Evolutionary conservation across 208 protist species (phyloP).

Genomic region (Trypanosomatidae sp.): DNA sequence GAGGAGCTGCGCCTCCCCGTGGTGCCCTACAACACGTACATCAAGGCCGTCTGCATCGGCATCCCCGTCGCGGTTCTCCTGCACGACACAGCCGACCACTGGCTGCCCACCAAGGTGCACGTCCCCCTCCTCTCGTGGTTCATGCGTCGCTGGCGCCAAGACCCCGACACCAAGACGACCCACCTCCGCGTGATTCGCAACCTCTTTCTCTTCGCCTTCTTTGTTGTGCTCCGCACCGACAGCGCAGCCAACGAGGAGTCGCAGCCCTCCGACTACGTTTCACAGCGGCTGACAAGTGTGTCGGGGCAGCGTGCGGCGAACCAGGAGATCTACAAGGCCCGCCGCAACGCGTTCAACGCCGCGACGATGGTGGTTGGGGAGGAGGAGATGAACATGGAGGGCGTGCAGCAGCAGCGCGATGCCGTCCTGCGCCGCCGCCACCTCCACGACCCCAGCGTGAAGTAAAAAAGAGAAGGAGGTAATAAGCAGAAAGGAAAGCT

Average conservation of each 20-base stretch:
- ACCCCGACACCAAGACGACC: slow-evolving; percentile 70
- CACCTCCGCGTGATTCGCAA: slow-evolving; percentile 63
- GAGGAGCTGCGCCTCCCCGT: slow-evolving; percentile 67
- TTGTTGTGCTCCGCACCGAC: slow-evolving; percentile 63
- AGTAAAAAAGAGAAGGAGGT: too few relatives aligned
- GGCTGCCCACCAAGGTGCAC: slow-evolving; percentile 75
- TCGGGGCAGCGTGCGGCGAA: slow-evolving; percentile 48
- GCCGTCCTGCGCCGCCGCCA: slow-evolving; percentile 80
- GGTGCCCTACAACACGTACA: slow-evolving; percentile 53
- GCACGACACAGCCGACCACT: slow-evolving; percentile 79
- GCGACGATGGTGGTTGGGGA: slow-evolving; percentile 67
- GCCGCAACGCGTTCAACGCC: slow-evolving; percentile 55
- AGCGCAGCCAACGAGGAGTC: slow-evolving; percentile 33
- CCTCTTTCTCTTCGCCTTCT: slow-evolving; percentile 64
- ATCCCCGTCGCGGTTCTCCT: slow-evolving; percentile 77
- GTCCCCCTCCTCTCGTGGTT: too few relatives aligned
- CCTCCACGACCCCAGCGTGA: slow-evolving; percentile 73
- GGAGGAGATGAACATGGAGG: slow-evolving; percentile 77
- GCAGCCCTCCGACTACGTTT: slow-evolving; percentile 72
- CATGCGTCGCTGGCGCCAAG: slow-evolving; percentile 64
- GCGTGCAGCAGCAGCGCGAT: slow-evolving; percentile 78
- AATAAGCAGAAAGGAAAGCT: too few relatives aligned
- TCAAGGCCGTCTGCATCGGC: slow-evolving; percentile 59
- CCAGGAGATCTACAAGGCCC: slow-evolving; percentile 66
- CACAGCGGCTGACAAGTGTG: slow-evolving; percentile 55